Evolutionary conservation across 2,329 filamentous ascomycete genomes (phyloP), one percentile per base, ranked within the genome.

Genomic region (Claviceps purpurea): DNA sequence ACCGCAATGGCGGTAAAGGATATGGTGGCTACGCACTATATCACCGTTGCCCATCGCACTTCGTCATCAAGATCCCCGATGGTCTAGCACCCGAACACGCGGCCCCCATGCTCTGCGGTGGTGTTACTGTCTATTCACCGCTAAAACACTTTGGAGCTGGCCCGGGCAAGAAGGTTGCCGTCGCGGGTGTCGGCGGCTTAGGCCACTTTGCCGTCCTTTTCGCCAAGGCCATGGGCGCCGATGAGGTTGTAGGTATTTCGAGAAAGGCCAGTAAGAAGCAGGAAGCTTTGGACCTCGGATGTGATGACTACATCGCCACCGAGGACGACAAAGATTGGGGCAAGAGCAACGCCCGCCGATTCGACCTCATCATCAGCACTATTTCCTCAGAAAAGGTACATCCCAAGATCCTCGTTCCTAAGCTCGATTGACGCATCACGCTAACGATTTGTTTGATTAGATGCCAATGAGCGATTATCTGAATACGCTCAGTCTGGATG

Each of bases 201-300:
- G 83, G 84, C 0, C 83, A 88, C 65, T 81, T 87, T 58, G 84
- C 79, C 4, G 67, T 88, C 10, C 65, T 85, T 42, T 85, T 81
- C 57, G 84, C 85, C 1, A 82, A 79, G 64, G 84, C 84, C 1
- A 65, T 88, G 11, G 78, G 77, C 10, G 78, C 76, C n/a, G 77
- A 83, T 48, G 72, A 73, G 46, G 76, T 83, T 13, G 75, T 81
- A 7, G 79, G 74, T 8, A 82, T 82, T 60, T 81, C 76, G 14
- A 73, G 79, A 41, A 72, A 66, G 18, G 66, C 64, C 5, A 65
- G 62, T 52, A 84, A 83, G 70, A 70, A 69, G 45, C 69, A 70
- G 1, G 79, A 84, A 59, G 77, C 76, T 1, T 60, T 73, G 50
- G 71, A 73, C 51, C 72, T 83, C 65, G 80, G 79, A 16, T 79